Conservation (phyloP, 2,329 filamentous ascomycete species). For the Colletotrichum cereale region DNA sequence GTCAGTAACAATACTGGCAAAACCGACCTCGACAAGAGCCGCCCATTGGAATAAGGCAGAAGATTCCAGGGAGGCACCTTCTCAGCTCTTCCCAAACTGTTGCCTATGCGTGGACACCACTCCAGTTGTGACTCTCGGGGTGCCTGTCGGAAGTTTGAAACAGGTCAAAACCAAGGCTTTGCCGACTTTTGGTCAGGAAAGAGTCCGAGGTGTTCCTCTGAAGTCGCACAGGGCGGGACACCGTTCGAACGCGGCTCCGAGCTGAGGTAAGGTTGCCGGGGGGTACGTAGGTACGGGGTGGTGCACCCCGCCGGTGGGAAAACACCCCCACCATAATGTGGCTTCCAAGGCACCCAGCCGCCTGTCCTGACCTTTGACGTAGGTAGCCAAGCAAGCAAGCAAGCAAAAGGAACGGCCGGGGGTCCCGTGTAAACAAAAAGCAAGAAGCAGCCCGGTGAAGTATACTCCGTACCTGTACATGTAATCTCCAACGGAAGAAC, state of each 20-base stretch:
- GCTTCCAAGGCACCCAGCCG: constrained; percentile 30
- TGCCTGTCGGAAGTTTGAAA: background rate
- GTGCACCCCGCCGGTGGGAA: constrained; percentile 24
- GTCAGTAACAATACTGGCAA: background rate
- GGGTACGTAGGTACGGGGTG: background rate
- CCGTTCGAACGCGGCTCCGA: constrained; percentile 42
- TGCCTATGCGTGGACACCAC: background rate
- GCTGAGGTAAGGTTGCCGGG: constrained; percentile 31
- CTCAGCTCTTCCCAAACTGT: background rate
- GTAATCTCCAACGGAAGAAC: background rate
- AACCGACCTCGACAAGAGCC: background rate
- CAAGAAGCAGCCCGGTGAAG: constrained; percentile 25
- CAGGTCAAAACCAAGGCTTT: too few relatives aligned
- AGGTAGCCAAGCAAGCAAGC: constrained; percentile 37
- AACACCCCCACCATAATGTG: constrained; percentile 22
- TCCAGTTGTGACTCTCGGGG: too few relatives aligned
- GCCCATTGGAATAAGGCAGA: background rate
- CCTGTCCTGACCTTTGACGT: constrained; percentile 27
- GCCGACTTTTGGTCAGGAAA: background rate
- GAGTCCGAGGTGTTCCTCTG: background rate
- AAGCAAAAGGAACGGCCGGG: constrained; percentile 19
- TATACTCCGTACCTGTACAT: background rate
- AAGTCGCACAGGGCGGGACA: background rate
- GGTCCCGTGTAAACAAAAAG: constrained; percentile 38
- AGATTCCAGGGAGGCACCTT: background rate